These are phyloP conservation scores for Nemania sp. DNA, from an alignment of 2,329 filamentous ascomycete species.

Conservation along the genomic window DNA sequence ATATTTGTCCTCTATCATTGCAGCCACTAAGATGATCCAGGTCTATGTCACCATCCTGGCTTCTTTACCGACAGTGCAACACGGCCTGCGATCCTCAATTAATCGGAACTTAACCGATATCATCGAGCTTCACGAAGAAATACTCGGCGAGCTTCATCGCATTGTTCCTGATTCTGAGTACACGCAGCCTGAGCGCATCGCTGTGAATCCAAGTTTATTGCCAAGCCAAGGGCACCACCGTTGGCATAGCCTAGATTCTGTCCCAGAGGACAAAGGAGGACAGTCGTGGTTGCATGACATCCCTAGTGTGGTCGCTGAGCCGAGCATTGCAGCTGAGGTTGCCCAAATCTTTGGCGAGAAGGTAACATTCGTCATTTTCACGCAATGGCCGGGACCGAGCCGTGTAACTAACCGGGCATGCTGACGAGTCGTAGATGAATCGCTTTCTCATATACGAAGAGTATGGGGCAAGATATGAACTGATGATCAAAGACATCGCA, in stretches of 20 bases:
- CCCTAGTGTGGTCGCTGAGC: slow-evolving; percentile 59
- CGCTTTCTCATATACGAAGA: slow-evolving; percentile 88
- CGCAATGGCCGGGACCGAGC: neutral
- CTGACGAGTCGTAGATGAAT: slow-evolving; percentile 60
- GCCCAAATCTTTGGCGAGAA: slow-evolving; percentile 63
- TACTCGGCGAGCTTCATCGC: slow-evolving; percentile 73
- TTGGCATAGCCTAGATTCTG: slow-evolving; percentile 53
- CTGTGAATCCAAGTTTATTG: slow-evolving; percentile 26
- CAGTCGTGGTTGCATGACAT: slow-evolving; percentile 49
- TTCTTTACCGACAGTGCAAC: slow-evolving; percentile 67
- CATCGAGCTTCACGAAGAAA: slow-evolving; percentile 78
- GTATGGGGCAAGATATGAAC: slow-evolving; percentile 86
- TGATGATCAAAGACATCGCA: slow-evolving; percentile 78
- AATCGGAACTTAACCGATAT: slow-evolving; percentile 80
- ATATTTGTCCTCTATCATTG: neutral
- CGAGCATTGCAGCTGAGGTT: slow-evolving; percentile 62
- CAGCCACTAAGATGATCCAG: slow-evolving; percentile 46
- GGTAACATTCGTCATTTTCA: slow-evolving; percentile 43
- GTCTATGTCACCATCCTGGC: slow-evolving; percentile 76
- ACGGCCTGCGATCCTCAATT: slow-evolving; percentile 69
- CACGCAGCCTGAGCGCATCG: slow-evolving; percentile 47
- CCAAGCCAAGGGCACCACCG: slow-evolving; percentile 44
- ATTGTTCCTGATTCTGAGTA: slow-evolving; percentile 71
- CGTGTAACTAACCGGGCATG: slow-evolving; percentile 9
- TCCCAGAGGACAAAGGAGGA: slow-evolving; percentile 46